Percentiles rank a stretch among this genome's conserved stretches.
Conservation (phyloP, 441 rosid species). For the Iberis amara region DNA sequence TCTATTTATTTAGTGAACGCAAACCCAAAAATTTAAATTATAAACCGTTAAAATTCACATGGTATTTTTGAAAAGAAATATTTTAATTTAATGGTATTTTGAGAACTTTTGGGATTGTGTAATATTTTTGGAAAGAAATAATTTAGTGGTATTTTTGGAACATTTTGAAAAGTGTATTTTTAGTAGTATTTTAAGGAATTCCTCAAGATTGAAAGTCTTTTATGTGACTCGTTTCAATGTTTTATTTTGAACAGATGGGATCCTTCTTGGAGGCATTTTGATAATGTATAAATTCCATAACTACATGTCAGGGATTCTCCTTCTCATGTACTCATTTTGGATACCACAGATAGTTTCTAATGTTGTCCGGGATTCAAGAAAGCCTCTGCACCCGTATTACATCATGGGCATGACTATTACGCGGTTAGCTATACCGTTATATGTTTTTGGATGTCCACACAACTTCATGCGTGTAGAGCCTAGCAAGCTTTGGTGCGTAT, state of each 20-base stretch:
- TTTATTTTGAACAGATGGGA: slow-evolving; percentile 62
- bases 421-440: slow-evolving; percentile 77
- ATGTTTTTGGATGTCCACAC: slow-evolving; percentile 87
- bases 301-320: slow-evolving; percentile 68
- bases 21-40: too few species aligned
- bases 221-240: too few species aligned
- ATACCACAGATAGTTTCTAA: slow-evolving; percentile 84
- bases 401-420: slow-evolving; percentile 83
- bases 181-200: too few species aligned
- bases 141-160: too few species aligned
- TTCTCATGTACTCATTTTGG: slow-evolving; percentile 89
- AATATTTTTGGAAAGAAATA: too few species aligned
- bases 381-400: slow-evolving; percentile 91
- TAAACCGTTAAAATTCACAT: too few species aligned
- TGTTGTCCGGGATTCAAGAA: slow-evolving; percentile 82
- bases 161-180: too few species aligned
- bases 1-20: too few species aligned
- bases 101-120: too few species aligned
- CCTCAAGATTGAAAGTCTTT: too few species aligned
- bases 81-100: too few species aligned
- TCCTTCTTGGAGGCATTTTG: slow-evolving; percentile 95
- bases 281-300: slow-evolving; percentile 89
- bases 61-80: too few species aligned
- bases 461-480: slow-evolving; percentile 93
- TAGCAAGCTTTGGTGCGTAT: slow-evolving; percentile 73